Conservation (phyloP, 2,329 filamentous ascomycete species). For the Grosmannia penicillata region DNA sequence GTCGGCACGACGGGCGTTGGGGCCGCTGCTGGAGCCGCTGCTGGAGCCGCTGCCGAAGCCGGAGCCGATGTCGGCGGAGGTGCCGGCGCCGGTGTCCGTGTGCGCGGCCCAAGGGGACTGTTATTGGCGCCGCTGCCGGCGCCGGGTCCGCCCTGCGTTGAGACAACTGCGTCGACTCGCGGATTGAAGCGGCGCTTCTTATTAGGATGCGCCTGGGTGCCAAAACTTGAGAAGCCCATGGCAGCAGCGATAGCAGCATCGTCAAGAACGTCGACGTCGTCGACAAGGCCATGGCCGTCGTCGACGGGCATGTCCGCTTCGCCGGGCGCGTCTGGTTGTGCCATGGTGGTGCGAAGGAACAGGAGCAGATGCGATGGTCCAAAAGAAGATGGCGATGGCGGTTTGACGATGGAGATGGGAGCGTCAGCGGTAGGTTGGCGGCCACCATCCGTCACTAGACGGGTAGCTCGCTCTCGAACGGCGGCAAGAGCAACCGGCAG, state of each 20-base stretch:
- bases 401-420: no score
- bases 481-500: no score
- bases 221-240: constrained; percentile 65
- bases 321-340: background rate
- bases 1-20: background rate
- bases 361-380: no score
- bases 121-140: background rate
- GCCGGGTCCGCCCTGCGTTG: constrained; percentile 10
- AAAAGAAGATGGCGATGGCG: no score
- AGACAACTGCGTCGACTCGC: constrained; percentile 33
- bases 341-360: no score
- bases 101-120: no score
- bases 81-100: background rate
- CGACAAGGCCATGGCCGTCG: constrained; percentile 5
- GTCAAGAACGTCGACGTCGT: constrained; percentile 16
- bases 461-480: no score
- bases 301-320: background rate
- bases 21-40: background rate
- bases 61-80: background rate
- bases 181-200: constrained; percentile 57
- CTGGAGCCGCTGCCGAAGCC: no score
- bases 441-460: no score
- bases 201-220: constrained; percentile 32
- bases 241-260: constrained; percentile 45
- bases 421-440: no score